Base-by-base conservation (phyloP, 1,284 basidiomycete species). In the Trametes pubescens region DNA sequence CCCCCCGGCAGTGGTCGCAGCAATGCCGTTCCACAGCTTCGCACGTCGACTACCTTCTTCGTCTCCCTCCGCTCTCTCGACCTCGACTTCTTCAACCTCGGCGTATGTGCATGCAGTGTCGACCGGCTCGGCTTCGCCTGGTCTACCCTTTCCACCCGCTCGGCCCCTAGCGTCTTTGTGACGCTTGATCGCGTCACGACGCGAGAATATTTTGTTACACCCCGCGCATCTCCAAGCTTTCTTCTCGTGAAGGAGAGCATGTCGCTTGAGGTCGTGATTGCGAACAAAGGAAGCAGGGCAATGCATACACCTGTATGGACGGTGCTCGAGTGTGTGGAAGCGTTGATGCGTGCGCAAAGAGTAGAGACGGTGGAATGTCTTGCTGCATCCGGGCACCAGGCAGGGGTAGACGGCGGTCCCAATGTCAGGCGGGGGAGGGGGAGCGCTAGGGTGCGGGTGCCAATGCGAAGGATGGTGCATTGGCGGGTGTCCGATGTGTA, bases 381-480 rank as follows among this genome's bases (percentile, higher is more conserved):
- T 91, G 65, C 75, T 77, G 73, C 91, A 93, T 29, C 83, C 79
- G 22, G 82, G 76, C 18, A 85, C 78, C 18, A 86, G 80, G 72
- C 91, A 93, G 4, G 91, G 90, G 69, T 91, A 88, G n/a, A 92
- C 88, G 2, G 90, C 88, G 11, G 89, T 89, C 44, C 85, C 86
- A 59, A 89, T 88, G 69, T 88, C 86, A 40, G 82, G 80, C 32
- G 76, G 74, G 16, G 75, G 68, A 52, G 68, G 49, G 74, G 74
- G 73, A 51, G 73, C 64, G 21, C 75, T 73, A 8, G 69, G 71
- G 34, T 74, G 62, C 18, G 64, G 48, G 55, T 70, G 74, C 32
- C 74, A 72, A 40, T 73, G 70, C 56, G 76, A 73, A n/a, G 78
- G 71, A 43, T 62, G 58, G 38, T 53, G 58, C 66, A 72, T 79